Evolutionary conservation across 345 rosid genomes (phyloP).

Genomic region (Euclidium syriacum): DNA sequence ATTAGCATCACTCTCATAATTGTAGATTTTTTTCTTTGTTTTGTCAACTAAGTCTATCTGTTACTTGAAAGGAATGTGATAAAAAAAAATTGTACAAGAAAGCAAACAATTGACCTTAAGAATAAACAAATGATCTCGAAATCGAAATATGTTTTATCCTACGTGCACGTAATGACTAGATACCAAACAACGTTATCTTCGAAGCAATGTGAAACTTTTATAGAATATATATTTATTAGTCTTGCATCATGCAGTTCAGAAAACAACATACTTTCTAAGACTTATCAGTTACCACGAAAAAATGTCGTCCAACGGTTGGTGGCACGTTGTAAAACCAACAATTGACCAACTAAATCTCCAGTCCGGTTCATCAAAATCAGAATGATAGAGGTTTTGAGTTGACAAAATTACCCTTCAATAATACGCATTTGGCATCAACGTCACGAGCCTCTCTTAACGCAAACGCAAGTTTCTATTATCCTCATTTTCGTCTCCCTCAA

Average conservation of each 20-base stretch:
- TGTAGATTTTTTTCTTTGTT: neutral
- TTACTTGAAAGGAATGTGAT: neutral
- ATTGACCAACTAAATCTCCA: too few species aligned
- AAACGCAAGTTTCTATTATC: neutral
- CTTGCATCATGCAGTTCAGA: neutral
- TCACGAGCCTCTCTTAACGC: too few species aligned
- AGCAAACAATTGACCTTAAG: neutral
- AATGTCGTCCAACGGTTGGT: conserved; percentile 9
- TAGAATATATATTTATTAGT: neutral
- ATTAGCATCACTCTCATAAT: neutral
- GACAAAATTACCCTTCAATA: conserved; percentile 1
- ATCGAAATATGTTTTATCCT: neutral
- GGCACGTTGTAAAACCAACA: neutral
- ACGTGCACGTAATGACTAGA: conserved; percentile 5
- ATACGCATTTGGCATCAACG: neutral
- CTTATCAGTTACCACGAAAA: neutral
- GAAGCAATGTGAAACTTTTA: neutral
- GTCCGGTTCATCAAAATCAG: neutral
- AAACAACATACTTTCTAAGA: neutral
- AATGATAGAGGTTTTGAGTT: neutral
- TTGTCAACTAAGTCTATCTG: neutral
- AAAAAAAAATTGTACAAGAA: neutral
- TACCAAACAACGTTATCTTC: neutral
- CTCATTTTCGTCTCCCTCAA: neutral
- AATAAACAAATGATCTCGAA: neutral